A percentile compares a stretch with the other conserved stretches of the same genome.
These are phyloP conservation scores for Roridomyces roridus DNA, from an alignment of 768 basidiomycete species.

Conservation along the genomic window DNA sequence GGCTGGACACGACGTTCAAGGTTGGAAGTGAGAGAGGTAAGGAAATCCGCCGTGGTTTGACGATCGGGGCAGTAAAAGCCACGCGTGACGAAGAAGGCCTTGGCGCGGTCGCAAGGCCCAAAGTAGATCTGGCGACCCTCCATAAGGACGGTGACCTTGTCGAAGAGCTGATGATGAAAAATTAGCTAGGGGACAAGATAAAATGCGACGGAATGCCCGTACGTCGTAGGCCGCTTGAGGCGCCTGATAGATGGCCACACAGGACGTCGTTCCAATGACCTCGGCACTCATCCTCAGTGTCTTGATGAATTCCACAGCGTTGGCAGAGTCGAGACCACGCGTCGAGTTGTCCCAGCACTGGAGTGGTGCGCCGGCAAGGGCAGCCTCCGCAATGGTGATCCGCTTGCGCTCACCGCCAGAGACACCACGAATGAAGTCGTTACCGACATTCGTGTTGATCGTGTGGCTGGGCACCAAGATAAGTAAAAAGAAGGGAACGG, in stretches of 20 bases:
- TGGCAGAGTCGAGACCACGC: conserved; percentile 32
- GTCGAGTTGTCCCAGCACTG: conserved; percentile 57
- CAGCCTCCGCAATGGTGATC: conserved; percentile 62
- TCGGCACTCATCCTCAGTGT: conserved; percentile 48
- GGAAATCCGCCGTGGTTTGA: conserved; percentile 56
- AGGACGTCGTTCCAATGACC: conserved; percentile 43
- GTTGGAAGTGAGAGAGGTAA: conserved; percentile 47
- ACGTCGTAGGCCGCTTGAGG: conserved; percentile 47
- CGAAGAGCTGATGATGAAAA: conserved; percentile 36
- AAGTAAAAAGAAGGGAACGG: too few species aligned
- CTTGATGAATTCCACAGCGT: conserved; percentile 53
- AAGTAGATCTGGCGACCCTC: conserved; percentile 57
- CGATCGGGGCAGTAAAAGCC: conserved; percentile 51
- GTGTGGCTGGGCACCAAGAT: conserved; percentile 52
- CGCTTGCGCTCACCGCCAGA: conserved; percentile 66
- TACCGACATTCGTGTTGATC: conserved; percentile 66
- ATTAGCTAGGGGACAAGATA: neutral
- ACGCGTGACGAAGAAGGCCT: conserved; percentile 49
- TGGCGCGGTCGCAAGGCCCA: conserved; percentile 44
- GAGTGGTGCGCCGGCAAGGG: conserved; percentile 38
- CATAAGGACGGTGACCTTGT: conserved; percentile 53
- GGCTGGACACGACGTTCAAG: conserved; percentile 40
- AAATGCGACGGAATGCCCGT: neutral
- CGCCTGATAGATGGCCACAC: conserved; percentile 53
- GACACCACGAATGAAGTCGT: conserved; percentile 63